Evolutionary conservation across 805 yeast species (phyloP), one percentile per base, ranked within the genome.

Genomic region (Starmerella ratchasimensis): DNA sequence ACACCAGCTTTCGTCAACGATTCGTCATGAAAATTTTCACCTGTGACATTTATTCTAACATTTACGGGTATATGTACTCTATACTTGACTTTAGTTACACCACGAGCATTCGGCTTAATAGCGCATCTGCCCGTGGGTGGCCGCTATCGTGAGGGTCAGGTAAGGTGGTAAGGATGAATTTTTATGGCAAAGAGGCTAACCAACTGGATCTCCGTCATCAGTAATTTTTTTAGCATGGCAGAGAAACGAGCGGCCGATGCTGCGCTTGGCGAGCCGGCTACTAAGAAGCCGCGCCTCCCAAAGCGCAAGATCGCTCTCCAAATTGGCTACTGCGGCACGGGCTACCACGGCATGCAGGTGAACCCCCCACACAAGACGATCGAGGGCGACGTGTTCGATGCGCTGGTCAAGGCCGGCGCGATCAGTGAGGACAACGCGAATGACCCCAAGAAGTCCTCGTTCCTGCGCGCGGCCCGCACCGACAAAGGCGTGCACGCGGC

Each of bases 401-500:
- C 96, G 0, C 72, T 88, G 54, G 77, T 76, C 24, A 69, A 70
- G 39, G 84, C 94, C 2, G 96, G 94, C 15, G 95, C 94, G 4
- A 72, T 86, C 39, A 79, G 93, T 1, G 72, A 73, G 42, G 90
- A 80, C 51, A 86, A 86, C 58, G 73, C 94, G 5, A 78, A 75
- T 41, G 96, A 88, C 55, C 72, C 86, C 51, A 84, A 82, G 55
- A 86, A 86, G 55, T 72, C 75, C 37, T 84, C 90, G 0, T 80
- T 88, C 54, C 77, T 59, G 45, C 50, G 68, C 3, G 68, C 68
- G 4, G 68, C 68, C 13, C 71, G 68, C 45, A 94, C 97, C 3
- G 97, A 86, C 58, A 88, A 88, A 59, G 97, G 96, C 43, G 97
- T 86, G 18, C 97, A 86, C 60, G 96, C 97, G 10, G 94, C 95